Base-by-base conservation (phyloP, 139 green algal genomes). In the Coccomyxa sp. region DNA sequence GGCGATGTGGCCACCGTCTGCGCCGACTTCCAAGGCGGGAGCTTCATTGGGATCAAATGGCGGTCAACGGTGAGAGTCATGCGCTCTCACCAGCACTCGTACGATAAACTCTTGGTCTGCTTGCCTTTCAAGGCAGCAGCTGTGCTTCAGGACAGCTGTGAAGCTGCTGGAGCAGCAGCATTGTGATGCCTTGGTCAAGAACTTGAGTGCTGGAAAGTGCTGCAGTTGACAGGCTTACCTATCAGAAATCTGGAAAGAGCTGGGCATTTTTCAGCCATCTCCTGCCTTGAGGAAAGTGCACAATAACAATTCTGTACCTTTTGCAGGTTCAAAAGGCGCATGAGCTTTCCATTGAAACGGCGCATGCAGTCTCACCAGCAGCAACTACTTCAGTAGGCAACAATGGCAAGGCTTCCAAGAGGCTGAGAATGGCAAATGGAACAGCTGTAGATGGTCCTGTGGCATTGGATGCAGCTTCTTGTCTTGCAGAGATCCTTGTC, bases 11-110 rank as follows among this genome's bases (percentile, higher is more conserved):
- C 86, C 0, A 81, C 78, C 6, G 86, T 92, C 29, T 94, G 86
- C 58, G 82, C 82, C 4, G 91, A 96, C 74, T 44, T 37, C 5
- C 34, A 81, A 7, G 89, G 91, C 9, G 90, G 89, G 0, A 2
- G 27, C 8, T 37, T 83, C 12, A 76, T 95, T 39, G 90, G 87
- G 6, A 50, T 95, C 36, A 93, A 91, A 54, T 94, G 89, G 88
- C 58, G 55, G 16, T 33, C 71, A 68, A 37, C 58, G 71, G 71
- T 76, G 38, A 44, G 69, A 27, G 44, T 16, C 12, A 12, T 27
- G 58, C 58, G 8, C 8, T 70, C 8, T 31, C 16, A 35, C 10
- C 58, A 33, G 58, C 18, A 10, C 33, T 27, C 33, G 22, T 27
- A 8, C 58, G 8, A 36, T 27, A 36, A 27, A 8, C 8, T 8